Evolutionary conservation across 345 rosid genomes (phyloP), one percentile per base, ranked within the genome.

Genomic region (Adansonia digitata): DNA sequence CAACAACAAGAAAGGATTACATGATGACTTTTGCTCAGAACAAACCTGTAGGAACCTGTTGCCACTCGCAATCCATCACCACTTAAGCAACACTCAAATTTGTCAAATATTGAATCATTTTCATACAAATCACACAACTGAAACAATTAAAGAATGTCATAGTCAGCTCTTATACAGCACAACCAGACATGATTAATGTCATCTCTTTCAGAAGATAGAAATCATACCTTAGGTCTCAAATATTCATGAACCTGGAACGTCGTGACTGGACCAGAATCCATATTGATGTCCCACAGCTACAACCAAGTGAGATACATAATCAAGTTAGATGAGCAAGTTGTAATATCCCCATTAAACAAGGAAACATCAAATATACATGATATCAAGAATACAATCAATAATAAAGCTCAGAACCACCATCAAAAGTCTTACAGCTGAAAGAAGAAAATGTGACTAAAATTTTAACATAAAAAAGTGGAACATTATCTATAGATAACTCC

Each of bases 41-140:
- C 71, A 69, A 68, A 95, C 99, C 99, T 96, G 91, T 93, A 96
- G 81, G 99, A 96, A 73, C 98, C 99, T 57, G 99, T 90, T 46
- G 97, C 97, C 61, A 91, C 95, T 80, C 98, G 91, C 67, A 82
- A 57, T 75, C 98, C 98, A 84, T 93, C 92, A 42, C 97, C 97
- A 72, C 99, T 96, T 78, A 89, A 77, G 81, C 97, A 93, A 84
- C 99, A 96, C 82, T 96, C 99, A 20, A 96, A 96, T 85, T 96
- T 96, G 80, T 96, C 99, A 75, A 96, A 93, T 81, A 94, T 94
- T 4, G 97, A 94, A 85, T 96, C 99, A 52, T 94, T 94, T 84
- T 94, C 99, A 74, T 94, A 94, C 77, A 94, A 87, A 82, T 94
- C 99, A 85, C 99, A 94, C 66, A 96, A 86, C 99, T 96, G 94